These are phyloP conservation scores for Chrysanthemum makinoi DNA, from an alignment of 129 eudicot species.

Conservation along the genomic window DNA sequence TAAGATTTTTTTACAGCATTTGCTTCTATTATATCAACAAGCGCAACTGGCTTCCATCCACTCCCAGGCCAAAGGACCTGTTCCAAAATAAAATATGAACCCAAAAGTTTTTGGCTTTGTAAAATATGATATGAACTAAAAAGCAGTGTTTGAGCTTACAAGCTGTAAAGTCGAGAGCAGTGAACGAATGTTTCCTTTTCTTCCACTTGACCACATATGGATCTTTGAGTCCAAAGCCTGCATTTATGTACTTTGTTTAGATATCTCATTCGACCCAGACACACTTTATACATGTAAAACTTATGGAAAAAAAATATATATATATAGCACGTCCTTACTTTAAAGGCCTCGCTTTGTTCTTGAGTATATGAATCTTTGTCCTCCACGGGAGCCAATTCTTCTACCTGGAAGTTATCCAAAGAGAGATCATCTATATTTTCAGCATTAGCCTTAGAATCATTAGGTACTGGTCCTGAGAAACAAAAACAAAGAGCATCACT, in stretches of 20 bases:
- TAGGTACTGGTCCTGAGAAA: slow-evolving; percentile 43
- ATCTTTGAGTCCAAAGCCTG: slow-evolving; percentile 78
- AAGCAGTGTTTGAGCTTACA: slow-evolving; percentile 42
- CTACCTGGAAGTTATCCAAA: slow-evolving; percentile 36
- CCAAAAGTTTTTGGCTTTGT: not conserved
- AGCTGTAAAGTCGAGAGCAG: slow-evolving; percentile 87
- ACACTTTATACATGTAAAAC: too few relatives aligned
- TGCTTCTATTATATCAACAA: slow-evolving; percentile 76
- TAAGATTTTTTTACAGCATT: slow-evolving; percentile 81
- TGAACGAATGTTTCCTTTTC: slow-evolving; percentile 92
- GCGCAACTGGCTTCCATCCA: slow-evolving; percentile 92
- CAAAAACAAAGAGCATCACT: slow-evolving; percentile 1
- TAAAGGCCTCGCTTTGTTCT: slow-evolving; percentile 41
- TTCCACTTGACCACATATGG: slow-evolving; percentile 77
- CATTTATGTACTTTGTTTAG: too few relatives aligned
- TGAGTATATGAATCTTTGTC: slow-evolving; percentile 27
- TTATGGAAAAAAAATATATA: too few relatives aligned
- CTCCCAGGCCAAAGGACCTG: slow-evolving; percentile 92
- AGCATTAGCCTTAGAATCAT: slow-evolving; percentile 30
- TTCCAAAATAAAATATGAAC: not conserved
- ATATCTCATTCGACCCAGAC: too few relatives aligned
- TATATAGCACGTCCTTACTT: too few relatives aligned
- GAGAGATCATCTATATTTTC: slow-evolving; percentile 49
- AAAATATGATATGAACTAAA: not conserved
- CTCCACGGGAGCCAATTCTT: slow-evolving; percentile 45